Percentiles rank a stretch among this genome's conserved stretches.
Conservation (phyloP, 1,139 yeast species). For the Kodamaea suecica region DNA sequence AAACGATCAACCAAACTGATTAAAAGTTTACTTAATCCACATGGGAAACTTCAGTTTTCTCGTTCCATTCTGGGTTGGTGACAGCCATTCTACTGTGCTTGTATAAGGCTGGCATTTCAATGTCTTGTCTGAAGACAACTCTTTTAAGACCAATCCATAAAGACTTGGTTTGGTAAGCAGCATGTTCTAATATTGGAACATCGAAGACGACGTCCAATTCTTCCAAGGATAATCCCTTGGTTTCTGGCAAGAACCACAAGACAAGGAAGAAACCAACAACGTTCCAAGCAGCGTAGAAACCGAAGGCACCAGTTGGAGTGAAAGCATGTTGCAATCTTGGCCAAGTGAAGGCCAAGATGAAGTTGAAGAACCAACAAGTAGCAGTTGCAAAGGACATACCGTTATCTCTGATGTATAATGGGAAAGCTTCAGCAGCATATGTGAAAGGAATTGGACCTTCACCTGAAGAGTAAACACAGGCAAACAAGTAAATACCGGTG, state of each 20-base stretch:
- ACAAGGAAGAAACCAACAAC: slow-evolving; percentile 69
- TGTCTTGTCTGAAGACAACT: slow-evolving; percentile 36
- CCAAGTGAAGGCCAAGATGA: slow-evolving; percentile 79
- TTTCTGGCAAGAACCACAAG: slow-evolving; percentile 65
- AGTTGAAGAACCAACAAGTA: slow-evolving; percentile 83
- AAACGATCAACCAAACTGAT: too few relatives aligned
- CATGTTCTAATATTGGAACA: slow-evolving; percentile 54
- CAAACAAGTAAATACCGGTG: slow-evolving; percentile 70
- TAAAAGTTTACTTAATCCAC: slow-evolving; percentile 29
- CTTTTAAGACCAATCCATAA: slow-evolving; percentile 45
- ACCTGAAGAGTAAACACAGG: slow-evolving; percentile 76
- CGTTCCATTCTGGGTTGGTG: slow-evolving; percentile 59
- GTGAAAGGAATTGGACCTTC: slow-evolving; percentile 93
- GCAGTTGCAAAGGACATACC: slow-evolving; percentile 87
- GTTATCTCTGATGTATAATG: slow-evolving; percentile 77
- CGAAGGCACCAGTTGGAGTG: slow-evolving; percentile 80
- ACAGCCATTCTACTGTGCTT: slow-evolving; percentile 57
- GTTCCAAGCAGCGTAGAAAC: slow-evolving; percentile 89
- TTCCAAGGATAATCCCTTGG: slow-evolving; percentile 66
- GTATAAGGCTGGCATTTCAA: slow-evolving; percentile 54
- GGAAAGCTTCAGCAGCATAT: slow-evolving; percentile 85
- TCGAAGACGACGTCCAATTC: slow-evolving; percentile 69
- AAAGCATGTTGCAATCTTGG: slow-evolving; percentile 66
- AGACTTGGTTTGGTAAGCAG: slow-evolving; percentile 50
- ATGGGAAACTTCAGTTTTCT: slow-evolving; percentile 51